phyloP scores from a whole-genome alignment of 108 stramenopile genomes.

The Epipyxis sp. region DNA sequence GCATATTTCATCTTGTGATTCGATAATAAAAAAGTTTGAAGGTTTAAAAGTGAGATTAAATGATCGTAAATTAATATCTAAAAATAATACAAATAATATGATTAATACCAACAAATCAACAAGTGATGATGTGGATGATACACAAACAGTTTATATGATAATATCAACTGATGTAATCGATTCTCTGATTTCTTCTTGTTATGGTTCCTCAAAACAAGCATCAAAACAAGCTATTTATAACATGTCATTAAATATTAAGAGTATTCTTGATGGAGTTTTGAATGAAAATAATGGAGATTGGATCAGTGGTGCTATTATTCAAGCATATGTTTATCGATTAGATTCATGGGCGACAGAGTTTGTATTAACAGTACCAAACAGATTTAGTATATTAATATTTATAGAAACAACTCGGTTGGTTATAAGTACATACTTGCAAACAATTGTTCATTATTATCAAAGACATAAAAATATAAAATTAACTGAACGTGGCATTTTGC shows the following conservation, averaged over 20 bases:
- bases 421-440: neutral
- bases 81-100: no score
- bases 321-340: neutral
- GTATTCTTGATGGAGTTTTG: neutral
- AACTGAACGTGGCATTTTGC: neutral
- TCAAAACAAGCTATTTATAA: neutral
- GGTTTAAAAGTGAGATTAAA: neutral
- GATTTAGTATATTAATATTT: neutral
- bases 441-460: neutral
- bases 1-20: neutral
- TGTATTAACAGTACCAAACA: neutral
- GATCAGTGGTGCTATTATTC: neutral
- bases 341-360: neutral
- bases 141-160: neutral
- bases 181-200: neutral
- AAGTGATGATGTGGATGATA: neutral
- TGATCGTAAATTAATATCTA: neutral
- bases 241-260: neutral
- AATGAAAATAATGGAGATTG: neutral
- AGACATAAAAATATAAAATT: neutral
- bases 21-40: neutral
- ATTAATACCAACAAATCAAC: no score
- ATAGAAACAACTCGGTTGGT: neutral
- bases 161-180: neutral
- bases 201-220: neutral